Base-by-base conservation (phyloP, 139 green algal species). In the Desmodesmus armatus region DNA sequence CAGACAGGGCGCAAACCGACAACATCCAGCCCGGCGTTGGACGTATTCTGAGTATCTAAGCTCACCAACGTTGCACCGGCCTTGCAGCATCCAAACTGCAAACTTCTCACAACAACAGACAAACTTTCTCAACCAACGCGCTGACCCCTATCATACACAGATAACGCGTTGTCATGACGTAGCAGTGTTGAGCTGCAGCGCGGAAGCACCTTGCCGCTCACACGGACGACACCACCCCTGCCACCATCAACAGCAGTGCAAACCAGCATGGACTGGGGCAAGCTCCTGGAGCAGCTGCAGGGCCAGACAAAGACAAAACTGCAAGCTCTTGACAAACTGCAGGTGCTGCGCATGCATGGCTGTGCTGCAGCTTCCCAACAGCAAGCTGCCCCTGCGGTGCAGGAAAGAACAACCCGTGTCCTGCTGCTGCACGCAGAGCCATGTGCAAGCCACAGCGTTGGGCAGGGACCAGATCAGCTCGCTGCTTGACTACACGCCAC, bases 271-370 rank as follows among this genome's bases (percentile, higher is more conserved):
- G 82, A 74, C 0, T 90, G 80, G 87, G 41, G 35, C 39, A 4
- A 44, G 13, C 73, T 90, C 2, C 70, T 77, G 3, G 65, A 71
- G 11, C 74, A 89, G 44, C 80, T 92, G 47, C 60, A 63, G 47
- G 65, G 47, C 19, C 53, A 82, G 27, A 81, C 41, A 15, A 92
- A 91, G 72, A 79, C 88, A 53, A 82, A 83, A 4, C 37, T 91
- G 6, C 23, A 87, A n/a, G 87, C 63, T 0, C 58, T 92, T 39
- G 87, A 90, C n/a, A 40, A 82, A 0, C 67, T 92, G 4, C 78
- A 89, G 80, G 89, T 90, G 49, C 25, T 82, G 35, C 6, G 6
- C 13, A 33, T 5, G 69, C 31, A 44, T 55, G 13, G 35, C n/a
- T n/a, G 7, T 9, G 3, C 17, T 21, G 69, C 31, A 44, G 35